phyloP scores from a whole-genome alignment of 139 green algal species.

The Picocystis salinarum region DNA sequence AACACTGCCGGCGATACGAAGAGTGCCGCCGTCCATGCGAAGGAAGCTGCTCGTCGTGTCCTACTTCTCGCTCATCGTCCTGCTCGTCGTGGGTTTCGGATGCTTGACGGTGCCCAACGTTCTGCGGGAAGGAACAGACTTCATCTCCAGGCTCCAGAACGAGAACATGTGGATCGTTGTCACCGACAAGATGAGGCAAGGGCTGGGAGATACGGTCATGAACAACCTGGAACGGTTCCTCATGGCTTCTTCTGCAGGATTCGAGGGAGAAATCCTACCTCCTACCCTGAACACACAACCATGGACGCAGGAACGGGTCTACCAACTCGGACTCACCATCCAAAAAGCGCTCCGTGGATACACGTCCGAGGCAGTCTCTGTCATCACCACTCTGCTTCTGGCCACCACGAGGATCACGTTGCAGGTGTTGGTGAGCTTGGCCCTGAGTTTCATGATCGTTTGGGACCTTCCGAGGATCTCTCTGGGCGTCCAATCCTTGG shows the following conservation, averaged over 20 bases:
- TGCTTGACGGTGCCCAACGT: constrained; percentile 73
- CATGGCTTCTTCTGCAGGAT: constrained; percentile 25
- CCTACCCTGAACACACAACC: constrained; percentile 10
- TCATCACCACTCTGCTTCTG: constrained; percentile 48
- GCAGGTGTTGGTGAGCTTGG: constrained; percentile 66
- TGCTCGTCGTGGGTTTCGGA: constrained; percentile 45
- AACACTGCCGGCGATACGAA: constrained; percentile 11
- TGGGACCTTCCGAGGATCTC: constrained; percentile 73
- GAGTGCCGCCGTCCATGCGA: constrained; percentile 11
- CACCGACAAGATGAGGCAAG: constrained; percentile 64
- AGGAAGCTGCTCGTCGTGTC: constrained; percentile 42
- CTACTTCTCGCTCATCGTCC: constrained; percentile 61
- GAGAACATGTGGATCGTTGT: constrained; percentile 77
- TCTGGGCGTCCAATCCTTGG: constrained; percentile 33
- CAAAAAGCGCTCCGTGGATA: constrained; percentile 59
- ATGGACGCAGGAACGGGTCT: constrained; percentile 40
- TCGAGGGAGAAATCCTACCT: constrained; percentile 39
- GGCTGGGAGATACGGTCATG: constrained; percentile 69
- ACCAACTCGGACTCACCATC: constrained; percentile 47
- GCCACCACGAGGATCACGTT: constrained; percentile 52
- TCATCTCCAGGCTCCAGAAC: constrained; percentile 61
- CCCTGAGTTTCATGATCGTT: constrained; percentile 81
- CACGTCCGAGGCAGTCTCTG: constrained; percentile 56
- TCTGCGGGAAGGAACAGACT: constrained; percentile 60
- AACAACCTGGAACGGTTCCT: constrained; percentile 68